Evolutionary conservation across 139 green algal species (phyloP), one percentile per base, ranked within the genome.

Genomic region (Penium margaritaceum): DNA sequence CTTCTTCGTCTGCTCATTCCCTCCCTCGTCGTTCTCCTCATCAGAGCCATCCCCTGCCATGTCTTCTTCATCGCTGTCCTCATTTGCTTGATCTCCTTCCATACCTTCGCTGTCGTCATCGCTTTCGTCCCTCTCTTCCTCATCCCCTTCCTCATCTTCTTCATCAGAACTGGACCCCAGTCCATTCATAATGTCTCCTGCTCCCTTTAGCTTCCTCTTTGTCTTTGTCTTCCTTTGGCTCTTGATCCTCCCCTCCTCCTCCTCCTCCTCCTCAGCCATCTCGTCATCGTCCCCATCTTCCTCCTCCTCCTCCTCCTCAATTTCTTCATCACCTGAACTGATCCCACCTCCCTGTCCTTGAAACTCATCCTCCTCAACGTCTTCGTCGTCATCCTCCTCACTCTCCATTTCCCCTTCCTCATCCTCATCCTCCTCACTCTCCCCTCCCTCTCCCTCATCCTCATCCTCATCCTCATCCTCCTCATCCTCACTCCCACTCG

Each of bases 291-390:
- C 64, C 1, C 14, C 12, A 24, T 72, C 37, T 27, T 44, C 53
- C 60, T 76, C 77, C 27, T 75, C 70, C 24, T 70, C 70, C 41
- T 79, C 70, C 15, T 81, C 78, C 2, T 77, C 78, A 14, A 77
- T 73, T 21, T 81, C 78, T 17, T 79, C 77, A 14, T 69, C 62
- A 32, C 35, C 58, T 4, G 75, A 71, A 1, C 15, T 21, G 41
- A 70, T 46, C 5, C 43, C 27, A 17, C 12, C 35, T 33, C 30
- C 63, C 21, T 15, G 7, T 29, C 17, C 41, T 62, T 29, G 24
- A 35, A 30, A 61, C 30, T 60, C 0, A n/a, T n/a, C n/a, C n/a
- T 62, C 54, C 47, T 24, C 53, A 19, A 6, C 44, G 19, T 72
- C 66, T 7, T 29, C 67, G 12, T 75, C 68, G 14, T 74, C 62